Evolutionary conservation across 2,329 filamentous ascomycete genomes (phyloP), one percentile per base, ranked within the genome.

Genomic region (Hypoxylon sp.): DNA sequence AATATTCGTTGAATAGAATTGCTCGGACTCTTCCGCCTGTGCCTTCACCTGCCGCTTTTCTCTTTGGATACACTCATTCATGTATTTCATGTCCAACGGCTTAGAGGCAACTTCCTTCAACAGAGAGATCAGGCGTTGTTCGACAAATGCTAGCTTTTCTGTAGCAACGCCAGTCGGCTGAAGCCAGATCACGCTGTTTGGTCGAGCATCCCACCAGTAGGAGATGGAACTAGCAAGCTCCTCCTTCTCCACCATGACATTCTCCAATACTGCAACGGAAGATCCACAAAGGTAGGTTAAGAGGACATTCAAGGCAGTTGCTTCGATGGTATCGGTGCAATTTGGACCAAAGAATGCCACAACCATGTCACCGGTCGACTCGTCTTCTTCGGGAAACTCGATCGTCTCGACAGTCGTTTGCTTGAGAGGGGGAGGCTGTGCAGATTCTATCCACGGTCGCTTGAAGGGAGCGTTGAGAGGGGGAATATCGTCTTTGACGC

Each of bases 331-430:
- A 73, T 98, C 90, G 59, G 88, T 92, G 79, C 92, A 94, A 74
- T 91, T 86, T 0, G 96, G 96, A 0, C 96, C 96, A 61, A 98
- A 90, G 81, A 97, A 97, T 1, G 88, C 92, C 20, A 98, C 90
- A 54, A 93, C 83, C 55, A 98, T 90, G 77, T 98, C 95, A 40
- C 96, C 96, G 62, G 91, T 92, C 0, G 94, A 95, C 78, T 99
- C 96, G 73, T 99, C 96, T 75, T 98, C 95, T 78, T 99, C 96
- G 0, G 96, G 96, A 75, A 99, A 99, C 70, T 97, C 91, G 30
- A 97, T 91, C 0, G 87, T 93, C 72, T 95, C 89, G 11, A 97
- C 81, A 10, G 90, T 85, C 0, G 93, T 94, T 77, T 92, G 86
- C 31, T 88, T 87, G 30, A 99, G 83, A 0, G 89, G 81, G 1